These are phyloP conservation scores for Penicillium sp. DNA, from an alignment of 2,329 filamentous ascomycete genomes.

Conservation along the genomic window DNA sequence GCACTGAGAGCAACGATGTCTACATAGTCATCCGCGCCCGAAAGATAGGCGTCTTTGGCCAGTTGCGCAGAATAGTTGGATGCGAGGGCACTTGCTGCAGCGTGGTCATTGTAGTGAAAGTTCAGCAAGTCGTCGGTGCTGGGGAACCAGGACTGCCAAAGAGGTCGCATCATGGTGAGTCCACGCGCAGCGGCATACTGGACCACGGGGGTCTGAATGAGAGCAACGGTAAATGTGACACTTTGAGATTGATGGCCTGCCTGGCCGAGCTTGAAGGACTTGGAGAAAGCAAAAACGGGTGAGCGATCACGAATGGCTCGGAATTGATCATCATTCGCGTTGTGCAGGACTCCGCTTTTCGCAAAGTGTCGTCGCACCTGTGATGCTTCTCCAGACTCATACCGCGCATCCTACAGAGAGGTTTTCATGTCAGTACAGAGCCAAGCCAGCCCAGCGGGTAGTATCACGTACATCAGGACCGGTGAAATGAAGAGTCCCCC, in stretches of 20 bases:
- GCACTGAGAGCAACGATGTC: constrained; percentile 78
- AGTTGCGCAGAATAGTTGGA: constrained; percentile 74
- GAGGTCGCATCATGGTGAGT: constrained; percentile 73
- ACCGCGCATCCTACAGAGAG: constrained; percentile 56
- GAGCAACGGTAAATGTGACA: constrained; percentile 73
- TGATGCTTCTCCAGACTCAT: constrained; percentile 72
- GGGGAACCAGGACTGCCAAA: constrained; percentile 77
- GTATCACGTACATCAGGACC: constrained; percentile 58
- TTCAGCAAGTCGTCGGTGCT: constrained; percentile 65
- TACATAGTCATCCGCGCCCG: constrained; percentile 73
- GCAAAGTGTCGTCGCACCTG: constrained; percentile 71
- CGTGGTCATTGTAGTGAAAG: constrained; percentile 77
- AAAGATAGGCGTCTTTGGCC: constrained; percentile 70
- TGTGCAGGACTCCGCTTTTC: constrained; percentile 65
- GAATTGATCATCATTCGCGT: constrained; percentile 68
- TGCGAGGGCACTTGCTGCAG: constrained; percentile 65
- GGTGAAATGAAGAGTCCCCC: constrained; percentile 79
- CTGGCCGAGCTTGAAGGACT: constrained; percentile 60
- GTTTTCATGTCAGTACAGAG: constrained; percentile 17
- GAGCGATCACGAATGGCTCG: constrained; percentile 75
- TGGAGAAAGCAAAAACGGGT: constrained; percentile 79
- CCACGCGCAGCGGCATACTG: constrained; percentile 78
- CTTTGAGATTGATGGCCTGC: constrained; percentile 53
- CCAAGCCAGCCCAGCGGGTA: background rate
- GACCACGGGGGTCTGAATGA: constrained; percentile 76